phyloP scores from a whole-genome alignment of 352 stramenopile genomes.

The Phytophthora fragariaefolia region DNA sequence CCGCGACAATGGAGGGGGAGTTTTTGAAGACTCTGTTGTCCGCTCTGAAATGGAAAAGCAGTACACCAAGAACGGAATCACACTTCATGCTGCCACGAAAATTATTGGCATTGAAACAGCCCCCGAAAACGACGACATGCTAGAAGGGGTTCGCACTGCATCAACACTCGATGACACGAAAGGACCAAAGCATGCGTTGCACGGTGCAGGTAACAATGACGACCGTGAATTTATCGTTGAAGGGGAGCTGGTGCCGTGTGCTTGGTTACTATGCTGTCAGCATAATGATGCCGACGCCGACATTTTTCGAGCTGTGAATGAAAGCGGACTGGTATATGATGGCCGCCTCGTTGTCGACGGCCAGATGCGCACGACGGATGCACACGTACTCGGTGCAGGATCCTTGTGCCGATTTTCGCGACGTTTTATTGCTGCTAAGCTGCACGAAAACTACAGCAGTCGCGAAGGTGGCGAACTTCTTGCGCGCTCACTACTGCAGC shows the following conservation, averaged over 20 bases:
- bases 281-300: constrained; percentile 88
- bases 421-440: constrained; percentile 76
- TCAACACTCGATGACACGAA: constrained; percentile 27
- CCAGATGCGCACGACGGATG: constrained; percentile 86
- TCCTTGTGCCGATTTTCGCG: constrained; percentile 83
- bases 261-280: constrained; percentile 85
- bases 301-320: constrained; percentile 91
- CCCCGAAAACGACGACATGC: constrained; percentile 32
- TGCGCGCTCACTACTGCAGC: constrained; percentile 60
- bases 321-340: constrained; percentile 93
- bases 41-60: constrained; percentile 67
- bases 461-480: constrained; percentile 82
- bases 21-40: constrained; percentile 72
- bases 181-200: constrained; percentile 11
- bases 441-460: constrained; percentile 80
- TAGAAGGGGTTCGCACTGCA: constrained; percentile 54
- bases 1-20: constrained; percentile 32
- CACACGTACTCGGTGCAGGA: constrained; percentile 72
- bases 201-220: background rate
- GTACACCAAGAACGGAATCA: constrained; percentile 44
- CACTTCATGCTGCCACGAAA: constrained; percentile 53
- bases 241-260: constrained; percentile 52
- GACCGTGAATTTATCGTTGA: constrained; percentile 1
- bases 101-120: constrained; percentile 49
- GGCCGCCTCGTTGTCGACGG: constrained; percentile 91